Base-by-base conservation (phyloP, 352 stramenopile species). In the Ophiocytium majus region DNA sequence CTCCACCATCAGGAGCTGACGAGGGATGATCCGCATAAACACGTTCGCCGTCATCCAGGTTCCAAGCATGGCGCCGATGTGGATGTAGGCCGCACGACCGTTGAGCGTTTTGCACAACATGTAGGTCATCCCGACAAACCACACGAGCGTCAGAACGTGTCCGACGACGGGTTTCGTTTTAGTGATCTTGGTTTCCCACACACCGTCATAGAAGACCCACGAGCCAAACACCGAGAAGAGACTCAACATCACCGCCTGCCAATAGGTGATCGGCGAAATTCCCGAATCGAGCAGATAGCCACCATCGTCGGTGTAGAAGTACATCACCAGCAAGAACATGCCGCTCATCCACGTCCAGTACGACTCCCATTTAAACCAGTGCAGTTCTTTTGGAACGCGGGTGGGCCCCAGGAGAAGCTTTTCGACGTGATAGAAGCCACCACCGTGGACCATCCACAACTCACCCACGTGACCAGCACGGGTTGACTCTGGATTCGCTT, bases 341-440 rank as follows among this genome's bases (percentile, higher is more conserved):
- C 57, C 57, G 19, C 19, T 23, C 57, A 71, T 23, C 57, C 57
- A 71, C 23, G 57, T 71, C 57, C 57, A 71, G 57, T 71, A 71
- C 19, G 57, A 71, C 28, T 71, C 57, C 57, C 57, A 71, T 71
- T 71, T 71, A 71, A 71, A 71, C 57, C 57, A 71, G 57, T 71
- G 57, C 23, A 71, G 57, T 71, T 71, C 28, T 71, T 71, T 28
- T 23, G 57, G 57, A 71, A 71, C 57, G 19, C 28, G 23, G 19
- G 57, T 71, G 57, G 57, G 57, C 57, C 57, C 57, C 57, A 71
- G 23, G 19, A 71, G 57, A 28, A 71, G 57, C 57, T 71, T 71
- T 71, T 71, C 57, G 19, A 71, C 57, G 57, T 71, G 57, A 71
- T 71, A 71, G 57, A 71, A 71, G 19, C 57, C 57, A 28, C 57